Base-by-base conservation (phyloP, 495 filamentous ascomycete genomes). In the Penicillium odoratum region DNA sequence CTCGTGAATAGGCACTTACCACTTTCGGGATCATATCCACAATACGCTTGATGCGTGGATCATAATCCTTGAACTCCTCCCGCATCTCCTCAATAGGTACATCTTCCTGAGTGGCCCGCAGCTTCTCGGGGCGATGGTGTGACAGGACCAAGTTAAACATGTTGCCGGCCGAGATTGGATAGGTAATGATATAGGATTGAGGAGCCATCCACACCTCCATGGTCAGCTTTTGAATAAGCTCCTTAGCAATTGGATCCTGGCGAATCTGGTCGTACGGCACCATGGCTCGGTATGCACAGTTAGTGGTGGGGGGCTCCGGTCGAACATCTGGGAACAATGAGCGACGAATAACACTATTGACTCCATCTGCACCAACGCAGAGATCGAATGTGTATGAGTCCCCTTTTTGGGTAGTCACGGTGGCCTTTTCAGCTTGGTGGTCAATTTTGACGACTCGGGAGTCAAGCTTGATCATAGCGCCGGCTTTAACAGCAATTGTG, bases 61-160 rank as follows among this genome's bases (percentile, higher is more conserved):
- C 63, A 29, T 56, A 66, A 34, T 66, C 59, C 38, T 58, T 56
- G 31, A 60, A 78, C 15, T 71, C 57, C 10, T 55, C 51, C 10
- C 67, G 48, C 73, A 78, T 64, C 33, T 70, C 69, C 36, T 74
- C 52, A 36, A 77, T 44, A 25, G 67, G 70, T 8, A 58, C 55
- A 10, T 73, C 66, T 29, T 66, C 68, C 30, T 55, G 8, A 8
- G 60, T 62, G 28, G 50, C 40, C 1, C 56, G 56, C 38, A 62
- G 18, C 38, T 58, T 62, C 15, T 62, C 60, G 5, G 60, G 60
- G 18, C 60, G 60, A 55, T 62, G 60, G 60, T 81, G 78, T 5
- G 68, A 73, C n/a, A 81, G 68, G 1, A 78, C 77, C 64, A 79
- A 66, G 55, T 81, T 79, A 60, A 78, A 77, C 42, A 69, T 59